Evolutionary conservation across 768 basidiomycete genomes (phyloP).

Genomic region (Rhodotorula paludigena): DNA sequence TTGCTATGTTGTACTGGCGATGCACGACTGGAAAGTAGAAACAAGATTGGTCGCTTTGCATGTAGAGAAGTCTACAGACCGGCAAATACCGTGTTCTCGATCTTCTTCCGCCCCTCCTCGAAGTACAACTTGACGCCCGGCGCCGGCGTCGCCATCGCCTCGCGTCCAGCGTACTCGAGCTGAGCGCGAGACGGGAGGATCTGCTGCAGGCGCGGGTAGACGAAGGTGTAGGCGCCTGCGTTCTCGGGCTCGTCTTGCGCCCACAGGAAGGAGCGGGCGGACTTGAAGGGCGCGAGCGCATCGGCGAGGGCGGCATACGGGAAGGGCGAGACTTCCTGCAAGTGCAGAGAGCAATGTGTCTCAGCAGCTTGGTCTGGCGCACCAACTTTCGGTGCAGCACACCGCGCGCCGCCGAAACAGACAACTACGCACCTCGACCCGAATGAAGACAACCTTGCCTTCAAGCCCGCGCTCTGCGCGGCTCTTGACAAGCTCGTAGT

Average conservation of each 20-base stretch:
- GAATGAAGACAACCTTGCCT: constrained; percentile 44
- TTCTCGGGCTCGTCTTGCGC: constrained; percentile 85
- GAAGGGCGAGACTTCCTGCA: constrained; percentile 85
- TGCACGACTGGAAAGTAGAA: too few relatives aligned
- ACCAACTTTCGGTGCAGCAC: too few relatives aligned
- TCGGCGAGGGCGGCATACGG: constrained; percentile 60
- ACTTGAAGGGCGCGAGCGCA: constrained; percentile 53
- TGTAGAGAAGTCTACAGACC: constrained; percentile 17
- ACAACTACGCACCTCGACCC: constrained; percentile 37
- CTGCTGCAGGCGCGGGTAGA: constrained; percentile 55
- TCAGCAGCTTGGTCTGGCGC: too few relatives aligned
- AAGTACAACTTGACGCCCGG: constrained; percentile 70
- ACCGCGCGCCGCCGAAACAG: too few relatives aligned
- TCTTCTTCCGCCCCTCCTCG: constrained; percentile 58
- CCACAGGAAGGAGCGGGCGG: constrained; percentile 55
- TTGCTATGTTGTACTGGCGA: too few relatives aligned
- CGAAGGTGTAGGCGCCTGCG: constrained; percentile 74
- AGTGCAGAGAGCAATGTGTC: constrained; percentile 46
- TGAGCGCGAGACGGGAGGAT: constrained; percentile 53
- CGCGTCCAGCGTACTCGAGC: constrained; percentile 57
- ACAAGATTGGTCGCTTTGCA: neutral
- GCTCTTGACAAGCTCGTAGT: constrained; percentile 76
- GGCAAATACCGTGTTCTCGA: constrained; percentile 59
- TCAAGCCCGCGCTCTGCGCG: constrained; percentile 54
- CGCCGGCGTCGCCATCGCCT: constrained; percentile 67